Evolutionary conservation across 2,329 filamentous ascomycete species (phyloP), one percentile per base, ranked within the genome.

Genomic region (Aspergillus felis): DNA sequence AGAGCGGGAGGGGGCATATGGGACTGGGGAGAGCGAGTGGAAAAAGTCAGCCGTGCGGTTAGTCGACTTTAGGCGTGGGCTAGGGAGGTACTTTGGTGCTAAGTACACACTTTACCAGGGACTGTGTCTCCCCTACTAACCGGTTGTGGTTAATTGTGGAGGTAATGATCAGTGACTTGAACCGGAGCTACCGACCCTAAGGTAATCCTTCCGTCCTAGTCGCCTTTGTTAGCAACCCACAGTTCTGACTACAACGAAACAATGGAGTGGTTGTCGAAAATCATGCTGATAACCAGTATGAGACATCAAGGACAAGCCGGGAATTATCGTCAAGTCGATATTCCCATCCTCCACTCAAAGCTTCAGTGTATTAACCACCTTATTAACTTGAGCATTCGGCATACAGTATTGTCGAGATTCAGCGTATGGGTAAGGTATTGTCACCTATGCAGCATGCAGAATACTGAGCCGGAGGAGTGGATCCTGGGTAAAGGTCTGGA

Each of bases 381-480:
- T 14, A 32, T 32, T 29, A 4, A 14, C 29, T 38, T 17, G 14
- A 38, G 14, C 14, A 17, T 38, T 4, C 14, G 3, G 32, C 17
- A 17, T 17, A 38, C 32, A 56, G 49, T 20, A 59, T 44, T 17
- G 42, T 53, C 42, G 48, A 59, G 44, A 38, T 32, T 4, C 28
- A 12, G 1, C 4, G 47, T 53, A 54, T 24, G 42, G 42, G 42
- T 46, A 46, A 20, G 42, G 42, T 46, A 46, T 46, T 22, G 42
- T 46, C 42, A 55, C 54, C 56, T 51, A 56, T 28, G 27, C 57
- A 52, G 59, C 61, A 54, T 57, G 42, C 42, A 46, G 42, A 44
- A 24, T 53, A 61, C 55, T 50, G 59, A 60, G 60, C 62, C 64
- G 53, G 57, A 61, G 60, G 48, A 60, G 61, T 66, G 64, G 62